phyloP scores from a whole-genome alignment of 192 early-diverging fungal genomes.

The Umbelopsis sp. region DNA sequence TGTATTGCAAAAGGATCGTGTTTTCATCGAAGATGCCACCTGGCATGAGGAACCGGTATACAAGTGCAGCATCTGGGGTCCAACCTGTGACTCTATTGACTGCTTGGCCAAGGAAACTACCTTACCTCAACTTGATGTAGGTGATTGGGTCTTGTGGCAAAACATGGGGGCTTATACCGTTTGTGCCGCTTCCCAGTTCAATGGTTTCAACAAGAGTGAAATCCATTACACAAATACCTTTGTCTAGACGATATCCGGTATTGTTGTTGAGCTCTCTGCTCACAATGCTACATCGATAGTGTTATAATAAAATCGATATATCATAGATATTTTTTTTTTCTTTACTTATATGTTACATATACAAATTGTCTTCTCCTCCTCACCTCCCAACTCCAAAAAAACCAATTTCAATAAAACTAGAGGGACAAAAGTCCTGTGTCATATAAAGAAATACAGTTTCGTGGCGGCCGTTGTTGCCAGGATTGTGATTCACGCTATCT shows the following conservation, averaged over 20 bases:
- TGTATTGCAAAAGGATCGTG: constrained; percentile 31
- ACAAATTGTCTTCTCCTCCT: too few relatives aligned
- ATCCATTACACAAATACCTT: constrained; percentile 87
- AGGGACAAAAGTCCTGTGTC: too few relatives aligned
- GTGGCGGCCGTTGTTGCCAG: too few relatives aligned
- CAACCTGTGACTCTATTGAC: constrained; percentile 99
- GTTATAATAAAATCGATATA: too few relatives aligned
- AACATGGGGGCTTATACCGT: constrained; percentile 98
- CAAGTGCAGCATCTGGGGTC: constrained; percentile 89
- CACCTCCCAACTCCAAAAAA: too few relatives aligned
- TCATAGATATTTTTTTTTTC: too few relatives aligned
- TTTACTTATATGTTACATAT: too few relatives aligned
- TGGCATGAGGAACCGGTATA: constrained; percentile 43
- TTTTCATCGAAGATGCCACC: constrained; percentile 33
- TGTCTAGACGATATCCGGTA: constrained; percentile 14
- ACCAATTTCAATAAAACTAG: too few relatives aligned
- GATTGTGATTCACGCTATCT: too few relatives aligned
- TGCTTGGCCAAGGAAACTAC: constrained; percentile 68
- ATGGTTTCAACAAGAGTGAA: constrained; percentile 84
- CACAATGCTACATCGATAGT: too few relatives aligned
- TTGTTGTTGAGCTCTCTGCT: not conserved
- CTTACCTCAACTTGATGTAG: constrained; percentile 86
- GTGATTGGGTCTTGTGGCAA: constrained; percentile 95
- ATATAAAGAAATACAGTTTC: too few relatives aligned
- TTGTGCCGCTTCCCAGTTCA: constrained; percentile 85